Percentiles rank a stretch among this genome's conserved stretches.
Evolutionary conservation across 176 grass and related monocot species (phyloP).

Genomic region (Raddia guianensis): DNA sequence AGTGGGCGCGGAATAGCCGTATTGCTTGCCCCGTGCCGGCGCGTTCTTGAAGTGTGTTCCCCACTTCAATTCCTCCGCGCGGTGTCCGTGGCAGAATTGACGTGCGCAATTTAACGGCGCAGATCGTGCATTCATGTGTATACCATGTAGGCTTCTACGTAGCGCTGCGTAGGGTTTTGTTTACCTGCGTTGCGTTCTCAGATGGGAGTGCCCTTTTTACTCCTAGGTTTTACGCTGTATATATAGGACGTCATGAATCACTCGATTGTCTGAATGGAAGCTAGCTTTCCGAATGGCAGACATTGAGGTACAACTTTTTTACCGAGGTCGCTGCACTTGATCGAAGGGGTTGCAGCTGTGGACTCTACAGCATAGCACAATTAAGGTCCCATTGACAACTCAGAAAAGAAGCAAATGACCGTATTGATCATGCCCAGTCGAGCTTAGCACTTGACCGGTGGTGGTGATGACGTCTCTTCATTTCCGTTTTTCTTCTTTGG

Average conservation of each 20-base stretch:
- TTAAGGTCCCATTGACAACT: background rate
- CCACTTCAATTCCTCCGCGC: background rate
- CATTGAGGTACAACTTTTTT: slow-evolving; percentile 25
- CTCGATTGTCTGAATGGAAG: background rate
- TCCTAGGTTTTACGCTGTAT: background rate
- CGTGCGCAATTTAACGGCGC: background rate
- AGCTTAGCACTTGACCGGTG: no score
- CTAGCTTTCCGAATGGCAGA: slow-evolving; percentile 24
- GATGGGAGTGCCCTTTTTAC: no score
- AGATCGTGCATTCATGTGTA: background rate
- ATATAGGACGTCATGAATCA: background rate
- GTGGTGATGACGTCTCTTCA: no score
- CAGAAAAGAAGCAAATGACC: background rate
- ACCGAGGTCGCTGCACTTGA: slow-evolving; percentile 23
- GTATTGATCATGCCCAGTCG: no score
- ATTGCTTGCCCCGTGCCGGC: background rate
- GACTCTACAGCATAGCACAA: background rate
- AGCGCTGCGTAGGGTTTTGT: no score
- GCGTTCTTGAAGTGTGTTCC: background rate
- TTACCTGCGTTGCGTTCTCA: no score
- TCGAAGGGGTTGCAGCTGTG: background rate
- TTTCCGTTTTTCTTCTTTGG: no score
- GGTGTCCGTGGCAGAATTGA: background rate
- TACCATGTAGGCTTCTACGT: no score
- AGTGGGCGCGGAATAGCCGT: background rate